phyloP scores from a whole-genome alignment of 2,329 filamentous ascomycete species.

The Sporothrix inflata region DNA sequence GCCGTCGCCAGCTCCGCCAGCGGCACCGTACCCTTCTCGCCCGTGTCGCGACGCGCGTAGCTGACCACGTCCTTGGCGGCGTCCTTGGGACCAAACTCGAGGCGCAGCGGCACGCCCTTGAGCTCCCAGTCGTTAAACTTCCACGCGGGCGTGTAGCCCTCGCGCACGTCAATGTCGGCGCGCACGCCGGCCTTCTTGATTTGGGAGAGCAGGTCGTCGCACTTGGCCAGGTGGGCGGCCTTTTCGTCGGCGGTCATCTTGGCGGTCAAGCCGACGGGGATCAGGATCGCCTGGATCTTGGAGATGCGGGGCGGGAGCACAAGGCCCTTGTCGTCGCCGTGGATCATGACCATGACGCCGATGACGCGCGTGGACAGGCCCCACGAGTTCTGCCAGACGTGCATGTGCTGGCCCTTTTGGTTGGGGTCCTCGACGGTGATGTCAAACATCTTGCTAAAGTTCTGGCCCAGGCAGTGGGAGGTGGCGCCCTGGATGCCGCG shows the following conservation, averaged over 20 bases:
- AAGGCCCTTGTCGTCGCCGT: conserved; percentile 93
- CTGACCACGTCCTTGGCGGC: conserved; percentile 82
- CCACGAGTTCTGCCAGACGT: conserved; percentile 99
- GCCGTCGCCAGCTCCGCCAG: conserved; percentile 73
- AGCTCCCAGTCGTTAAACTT: conserved; percentile 99
- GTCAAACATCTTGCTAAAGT: conserved; percentile 98
- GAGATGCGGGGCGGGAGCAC: conserved; percentile 90
- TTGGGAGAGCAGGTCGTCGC: conserved; percentile 69
- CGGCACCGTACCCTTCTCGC: conserved; percentile 78
- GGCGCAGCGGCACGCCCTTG: conserved; percentile 88
- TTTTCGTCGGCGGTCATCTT: conserved; percentile 82
- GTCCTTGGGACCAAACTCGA: conserved; percentile 97
- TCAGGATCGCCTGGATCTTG: conserved; percentile 81
- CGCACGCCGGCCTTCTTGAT: conserved; percentile 77
- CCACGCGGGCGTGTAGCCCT: conserved; percentile 91
- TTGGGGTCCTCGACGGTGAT: conserved; percentile 94
- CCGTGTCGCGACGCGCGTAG: conserved; percentile 83
- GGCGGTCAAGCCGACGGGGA: conserved; percentile 91
- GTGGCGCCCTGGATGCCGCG: conserved; percentile 96
- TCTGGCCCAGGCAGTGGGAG: conserved; percentile 92
- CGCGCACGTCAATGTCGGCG: conserved; percentile 79
- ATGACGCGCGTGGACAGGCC: conserved; percentile 96
- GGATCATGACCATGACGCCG: conserved; percentile 98
- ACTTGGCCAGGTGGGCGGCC: conserved; percentile 72
- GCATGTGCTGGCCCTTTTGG: conserved; percentile 75